Conservation (phyloP, 1,284 basidiomycete species). For the Cryptococcus jaspeensis region DNA sequence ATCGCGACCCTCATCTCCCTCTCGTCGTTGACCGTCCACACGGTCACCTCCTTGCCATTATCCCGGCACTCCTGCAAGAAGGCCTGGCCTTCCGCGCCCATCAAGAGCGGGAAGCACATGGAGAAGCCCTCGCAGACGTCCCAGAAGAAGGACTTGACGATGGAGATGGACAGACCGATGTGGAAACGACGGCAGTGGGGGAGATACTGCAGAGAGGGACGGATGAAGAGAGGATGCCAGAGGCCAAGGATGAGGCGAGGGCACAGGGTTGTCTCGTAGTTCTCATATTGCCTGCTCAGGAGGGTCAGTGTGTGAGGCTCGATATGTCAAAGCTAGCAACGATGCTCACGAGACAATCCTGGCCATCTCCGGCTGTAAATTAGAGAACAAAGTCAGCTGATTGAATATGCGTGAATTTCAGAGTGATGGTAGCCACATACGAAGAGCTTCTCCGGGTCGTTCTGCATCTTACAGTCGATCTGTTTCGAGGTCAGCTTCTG, state of each 20-base stretch:
- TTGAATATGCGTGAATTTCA: not conserved
- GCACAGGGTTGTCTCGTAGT: slow-evolving; percentile 77
- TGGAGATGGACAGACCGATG: slow-evolving; percentile 69
- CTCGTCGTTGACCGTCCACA: slow-evolving; percentile 94
- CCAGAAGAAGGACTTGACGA: slow-evolving; percentile 91
- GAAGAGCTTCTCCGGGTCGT: slow-evolving; percentile 86
- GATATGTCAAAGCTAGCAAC: not conserved
- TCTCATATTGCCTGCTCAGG: slow-evolving; percentile 56
- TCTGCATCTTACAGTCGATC: slow-evolving; percentile 90
- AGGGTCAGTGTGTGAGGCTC: not conserved
- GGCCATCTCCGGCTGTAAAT: slow-evolving; percentile 67
- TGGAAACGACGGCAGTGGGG: slow-evolving; percentile 76
- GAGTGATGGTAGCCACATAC: slow-evolving; percentile 26
- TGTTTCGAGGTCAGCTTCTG: slow-evolving; percentile 17
- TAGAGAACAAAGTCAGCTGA: slow-evolving; percentile 1
- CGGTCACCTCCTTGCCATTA: slow-evolving; percentile 82
- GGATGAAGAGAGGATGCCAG: slow-evolving; percentile 91
- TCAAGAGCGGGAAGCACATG: slow-evolving; percentile 73
- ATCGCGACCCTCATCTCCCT: slow-evolving; percentile 91
- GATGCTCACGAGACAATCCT: slow-evolving; percentile 59
- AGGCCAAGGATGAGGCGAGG: slow-evolving; percentile 82
- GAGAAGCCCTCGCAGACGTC: slow-evolving; percentile 85
- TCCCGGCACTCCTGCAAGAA: slow-evolving; percentile 77
- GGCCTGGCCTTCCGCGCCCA: slow-evolving; percentile 62
- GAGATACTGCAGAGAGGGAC: slow-evolving; percentile 69